Evolutionary conservation across 2,329 filamentous ascomycete genomes (phyloP).

Genomic region (Fusarium piperis): DNA sequence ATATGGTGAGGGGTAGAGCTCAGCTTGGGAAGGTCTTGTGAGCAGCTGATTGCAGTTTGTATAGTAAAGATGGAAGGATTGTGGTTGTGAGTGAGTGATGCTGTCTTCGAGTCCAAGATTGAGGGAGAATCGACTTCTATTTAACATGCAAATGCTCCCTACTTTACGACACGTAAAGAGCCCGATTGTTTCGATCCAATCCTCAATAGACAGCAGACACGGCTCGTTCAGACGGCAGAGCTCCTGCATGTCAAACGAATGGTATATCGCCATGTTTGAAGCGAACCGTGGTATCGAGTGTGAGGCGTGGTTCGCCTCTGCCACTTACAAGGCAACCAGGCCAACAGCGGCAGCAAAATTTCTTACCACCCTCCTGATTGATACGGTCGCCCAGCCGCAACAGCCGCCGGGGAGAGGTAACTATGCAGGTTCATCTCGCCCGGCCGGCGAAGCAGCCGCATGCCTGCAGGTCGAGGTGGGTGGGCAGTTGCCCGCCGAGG

Average conservation of each 20-base stretch:
- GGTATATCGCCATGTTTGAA: neutral
- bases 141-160: constrained; percentile 14
- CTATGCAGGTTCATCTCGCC: neutral
- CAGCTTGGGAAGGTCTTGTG: constrained; percentile 11
- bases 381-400: neutral
- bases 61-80: neutral
- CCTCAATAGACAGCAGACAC: neutral
- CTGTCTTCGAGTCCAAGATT: neutral
- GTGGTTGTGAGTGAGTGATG: constrained; percentile 1
- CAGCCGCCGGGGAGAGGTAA: neutral
- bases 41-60: constrained; percentile 3
- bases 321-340: neutral
- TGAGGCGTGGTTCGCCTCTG: constrained; percentile 22
- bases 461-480: neutral
- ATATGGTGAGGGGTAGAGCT: constrained; percentile 5
- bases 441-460: neutral
- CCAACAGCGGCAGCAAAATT: neutral
- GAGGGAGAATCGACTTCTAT: constrained; percentile 19
- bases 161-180: constrained; percentile 1
- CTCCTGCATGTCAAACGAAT: constrained; percentile 15
- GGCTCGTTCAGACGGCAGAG: neutral
- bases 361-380: neutral
- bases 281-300: constrained; percentile 1
- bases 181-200: neutral
- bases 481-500: neutral